Base-by-base conservation (phyloP, 2,329 filamentous ascomycete genomes). In the Rhinocladiella similis region DNA sequence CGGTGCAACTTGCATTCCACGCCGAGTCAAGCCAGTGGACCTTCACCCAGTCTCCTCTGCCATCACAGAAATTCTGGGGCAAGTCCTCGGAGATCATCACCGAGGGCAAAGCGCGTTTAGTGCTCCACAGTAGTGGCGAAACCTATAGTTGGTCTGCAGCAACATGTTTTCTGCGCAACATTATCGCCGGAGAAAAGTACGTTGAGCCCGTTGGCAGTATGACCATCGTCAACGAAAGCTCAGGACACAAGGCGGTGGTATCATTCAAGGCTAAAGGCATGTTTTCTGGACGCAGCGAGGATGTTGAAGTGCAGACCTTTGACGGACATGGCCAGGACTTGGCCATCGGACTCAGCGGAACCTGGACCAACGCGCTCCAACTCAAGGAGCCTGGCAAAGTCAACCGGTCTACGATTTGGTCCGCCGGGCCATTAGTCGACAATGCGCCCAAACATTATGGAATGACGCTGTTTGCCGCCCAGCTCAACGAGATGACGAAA, bases 101-200 rank as follows among this genome's bases (percentile, higher is more conserved):
- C 0, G 93, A 97, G 53, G 94, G 94, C 2, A 88, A 90, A 22
- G 86, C 91, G 3, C 84, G 92, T 47, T 80, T 97, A 38, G 84
- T 86, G 38, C 77, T 99, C 25, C 86, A 94, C 69, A 81, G 82
- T 1, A 83, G 78, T 1, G 89, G 90, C 53, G 93, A 97, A 70
- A 82, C 85, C 59, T 99, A 93, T 75, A 92, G 87, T 65, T 99
- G 91, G 91, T 88, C 83, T 45, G 81, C 90, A 16, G 91, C 93
- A 1, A 96, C 91, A 3, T 90, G 89, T 63, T 97, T 97, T 74
- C 76, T 99, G 53, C 86, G 94, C 47, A 99, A 99, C 70, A 91
- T 99, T 50, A 95, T 99, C 53, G 93, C 96, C 66, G 94, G 94
- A 38, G 94, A 99, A 73, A 99, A 97, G 74, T 99, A 99, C 69